These are phyloP conservation scores for Leavenworthia alabamica DNA, from an alignment of 345 rosid species.

Conservation along the genomic window DNA sequence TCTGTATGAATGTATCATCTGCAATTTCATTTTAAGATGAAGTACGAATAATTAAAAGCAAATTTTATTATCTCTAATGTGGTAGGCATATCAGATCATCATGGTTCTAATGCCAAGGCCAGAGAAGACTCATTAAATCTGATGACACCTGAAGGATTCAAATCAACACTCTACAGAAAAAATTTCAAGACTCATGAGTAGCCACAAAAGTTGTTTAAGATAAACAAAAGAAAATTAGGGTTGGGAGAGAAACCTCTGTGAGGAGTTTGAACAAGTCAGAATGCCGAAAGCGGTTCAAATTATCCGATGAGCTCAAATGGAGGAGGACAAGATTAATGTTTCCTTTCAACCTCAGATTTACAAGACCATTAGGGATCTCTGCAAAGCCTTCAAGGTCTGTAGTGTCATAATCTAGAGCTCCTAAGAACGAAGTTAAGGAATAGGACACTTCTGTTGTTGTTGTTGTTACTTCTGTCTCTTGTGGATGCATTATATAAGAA, in stretches of 20 bases:
- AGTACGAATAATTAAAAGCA: background rate
- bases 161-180: background rate
- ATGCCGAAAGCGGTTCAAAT: background rate
- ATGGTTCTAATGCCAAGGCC: background rate
- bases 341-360: background rate
- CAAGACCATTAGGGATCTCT: background rate
- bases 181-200: background rate
- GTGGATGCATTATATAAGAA: background rate
- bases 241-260: background rate
- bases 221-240: background rate
- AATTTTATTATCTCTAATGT: background rate
- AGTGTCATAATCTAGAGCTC: background rate
- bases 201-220: background rate
- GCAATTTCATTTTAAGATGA: background rate
- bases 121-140: background rate
- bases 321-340: constrained; percentile 7
- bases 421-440: background rate
- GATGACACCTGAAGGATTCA: background rate
- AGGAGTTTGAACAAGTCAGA: background rate
- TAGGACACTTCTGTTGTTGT: background rate
- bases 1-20: background rate
- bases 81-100: background rate
- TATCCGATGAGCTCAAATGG: background rate
- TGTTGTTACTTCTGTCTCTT: background rate
- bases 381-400: background rate